Evolutionary conservation across 257 asterid species (phyloP), one percentile per base, ranked within the genome.

Genomic region (Jaltomata sinuosa): DNA sequence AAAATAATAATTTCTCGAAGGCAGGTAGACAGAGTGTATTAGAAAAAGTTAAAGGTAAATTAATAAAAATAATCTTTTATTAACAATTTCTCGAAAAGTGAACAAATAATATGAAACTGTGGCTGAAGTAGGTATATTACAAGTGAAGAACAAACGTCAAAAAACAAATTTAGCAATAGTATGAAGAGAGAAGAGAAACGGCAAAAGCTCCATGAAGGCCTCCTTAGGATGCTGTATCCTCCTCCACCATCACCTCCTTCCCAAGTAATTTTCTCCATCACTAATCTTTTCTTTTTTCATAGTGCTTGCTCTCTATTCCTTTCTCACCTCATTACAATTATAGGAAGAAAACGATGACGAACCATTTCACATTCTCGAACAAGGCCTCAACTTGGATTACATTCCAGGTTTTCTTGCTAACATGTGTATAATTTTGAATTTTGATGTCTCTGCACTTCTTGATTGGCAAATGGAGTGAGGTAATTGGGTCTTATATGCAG

Each of bases 211-310:
- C 95, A 92, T 55, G 93, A 91, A 7, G 89, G 92, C 80, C 94
- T 94, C 62, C 89, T 94, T 61, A 84, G 88, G 81, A 86, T 87
- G 92, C 91, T 94, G 47, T 93, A 94, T 93, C 97, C 97, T 80
- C 90, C 97, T 22, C 93, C 93, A 29, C 86, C 95, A 16, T 79
- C 90, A 2, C 86, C 91, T 36, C 89, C 89, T 77, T 80, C n/a
- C 62, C 88, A 84, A 45, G 93, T 88, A 65, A 19, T 19, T 55
- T 8, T 36, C 71, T 72, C 59, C 40, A 3, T 69, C 29, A 10
- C 31, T 29, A 4, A 15, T 9, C 12, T 52, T 45, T 84, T 40
- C 5, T 4, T 71, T 61, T 15, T 25, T 12, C 38, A 27, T 15
- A 64, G 0, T 71, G 29, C 0, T 71, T 40, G n/a, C 11, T 40